Conservation (phyloP, 177 flowering plant genomes). For the Vitis hybrid region DNA sequence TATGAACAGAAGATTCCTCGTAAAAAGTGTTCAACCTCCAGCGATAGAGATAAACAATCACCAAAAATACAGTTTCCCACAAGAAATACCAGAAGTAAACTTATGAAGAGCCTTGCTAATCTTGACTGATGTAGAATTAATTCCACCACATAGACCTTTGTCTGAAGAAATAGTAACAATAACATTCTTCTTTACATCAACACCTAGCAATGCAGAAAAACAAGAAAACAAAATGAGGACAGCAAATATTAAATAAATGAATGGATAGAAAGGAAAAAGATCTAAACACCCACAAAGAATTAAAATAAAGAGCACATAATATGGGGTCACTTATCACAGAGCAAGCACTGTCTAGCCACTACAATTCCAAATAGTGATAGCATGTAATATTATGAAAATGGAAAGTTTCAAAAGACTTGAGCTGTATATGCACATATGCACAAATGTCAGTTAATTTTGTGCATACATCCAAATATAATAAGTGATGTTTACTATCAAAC, state of each 20-base stretch:
- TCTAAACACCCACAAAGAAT: neutral
- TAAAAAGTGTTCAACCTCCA: neutral
- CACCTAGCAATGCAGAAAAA: constrained; percentile 39
- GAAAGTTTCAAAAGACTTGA: too few relatives aligned
- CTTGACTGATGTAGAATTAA: constrained; percentile 90
- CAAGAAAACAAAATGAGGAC: neutral
- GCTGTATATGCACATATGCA: too few relatives aligned
- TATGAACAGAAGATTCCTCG: constrained; percentile 1
- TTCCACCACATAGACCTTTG: constrained; percentile 99
- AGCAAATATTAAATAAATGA: neutral
- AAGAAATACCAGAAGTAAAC: constrained; percentile 61
- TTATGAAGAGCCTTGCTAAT: constrained; percentile 72
- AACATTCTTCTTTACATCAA: constrained; percentile 91
- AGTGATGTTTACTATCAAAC: too few relatives aligned
- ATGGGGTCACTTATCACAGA: too few relatives aligned
- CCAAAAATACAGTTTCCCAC: neutral
- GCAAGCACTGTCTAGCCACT: too few relatives aligned
- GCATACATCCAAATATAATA: too few relatives aligned
- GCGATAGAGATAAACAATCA: neutral
- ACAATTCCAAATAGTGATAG: too few relatives aligned
- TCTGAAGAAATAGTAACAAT: constrained; percentile 82
- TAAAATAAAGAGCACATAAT: neutral
- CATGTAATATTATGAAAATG: too few relatives aligned
- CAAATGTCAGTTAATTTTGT: too few relatives aligned
- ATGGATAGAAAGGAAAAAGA: neutral